Evolutionary conservation across 2,329 filamentous ascomycete species (phyloP).

Genomic region (Stenocarpella maydis): DNA sequence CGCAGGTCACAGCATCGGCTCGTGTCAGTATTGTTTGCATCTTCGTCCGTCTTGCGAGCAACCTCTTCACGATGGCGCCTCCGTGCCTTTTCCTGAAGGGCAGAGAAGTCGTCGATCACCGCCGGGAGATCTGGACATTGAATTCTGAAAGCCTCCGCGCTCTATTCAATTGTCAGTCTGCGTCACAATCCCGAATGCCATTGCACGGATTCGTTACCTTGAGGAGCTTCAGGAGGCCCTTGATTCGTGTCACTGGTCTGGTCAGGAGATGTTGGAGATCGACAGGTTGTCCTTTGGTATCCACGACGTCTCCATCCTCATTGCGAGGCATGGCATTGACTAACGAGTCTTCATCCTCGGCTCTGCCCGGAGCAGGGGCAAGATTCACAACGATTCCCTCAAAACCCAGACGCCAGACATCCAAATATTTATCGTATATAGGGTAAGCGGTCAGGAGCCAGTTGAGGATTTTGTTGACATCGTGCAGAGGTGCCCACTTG

Average conservation of each 20-base stretch:
- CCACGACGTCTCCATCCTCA: slow-evolving; percentile 70
- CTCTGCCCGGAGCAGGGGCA: slow-evolving; percentile 66
- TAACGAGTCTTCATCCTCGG: slow-evolving; percentile 68
- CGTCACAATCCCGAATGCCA: not conserved
- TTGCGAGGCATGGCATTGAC: slow-evolving; percentile 68
- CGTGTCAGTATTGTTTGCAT: slow-evolving; percentile 83
- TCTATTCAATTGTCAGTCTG: slow-evolving; percentile 51
- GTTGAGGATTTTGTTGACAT: slow-evolving; percentile 74
- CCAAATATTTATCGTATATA: slow-evolving; percentile 85
- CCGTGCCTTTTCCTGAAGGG: slow-evolving; percentile 78
- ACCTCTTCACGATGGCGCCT: slow-evolving; percentile 69
- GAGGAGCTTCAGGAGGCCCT: slow-evolving; percentile 85
- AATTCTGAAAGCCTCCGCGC: slow-evolving; percentile 66
- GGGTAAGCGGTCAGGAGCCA: slow-evolving; percentile 84
- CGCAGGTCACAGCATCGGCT: slow-evolving; percentile 81
- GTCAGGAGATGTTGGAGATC: slow-evolving; percentile 95
- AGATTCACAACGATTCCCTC: slow-evolving; percentile 95
- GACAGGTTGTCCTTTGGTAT: slow-evolving; percentile 84
- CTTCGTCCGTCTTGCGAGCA: slow-evolving; percentile 82
- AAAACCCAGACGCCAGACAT: slow-evolving; percentile 91
- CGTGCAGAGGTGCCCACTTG: slow-evolving; percentile 77
- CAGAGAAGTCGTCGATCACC: slow-evolving; percentile 70
- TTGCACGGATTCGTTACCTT: slow-evolving; percentile 59
- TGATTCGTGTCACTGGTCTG: slow-evolving; percentile 84
- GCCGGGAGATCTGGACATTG: slow-evolving; percentile 62